A percentile compares a stretch with the other conserved stretches of the same genome.
These are phyloP conservation scores for Mycena venus DNA, from an alignment of 768 basidiomycete species.

Conservation along the genomic window DNA sequence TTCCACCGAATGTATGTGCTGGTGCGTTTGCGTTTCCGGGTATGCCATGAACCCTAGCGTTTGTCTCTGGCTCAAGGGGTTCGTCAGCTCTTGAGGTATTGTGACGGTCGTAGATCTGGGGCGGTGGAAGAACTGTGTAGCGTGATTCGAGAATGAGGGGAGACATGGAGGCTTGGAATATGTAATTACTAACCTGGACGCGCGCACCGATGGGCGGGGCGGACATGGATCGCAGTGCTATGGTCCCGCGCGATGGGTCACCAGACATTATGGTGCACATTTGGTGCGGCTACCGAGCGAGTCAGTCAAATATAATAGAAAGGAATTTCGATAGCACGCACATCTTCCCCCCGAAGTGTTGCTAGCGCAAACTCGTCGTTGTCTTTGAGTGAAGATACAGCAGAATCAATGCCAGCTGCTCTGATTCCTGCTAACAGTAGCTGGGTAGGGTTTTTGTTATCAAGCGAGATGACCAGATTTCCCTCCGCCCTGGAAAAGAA, in stretches of 20 bases:
- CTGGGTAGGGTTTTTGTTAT: constrained; percentile 70
- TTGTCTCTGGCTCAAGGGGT: constrained; percentile 9
- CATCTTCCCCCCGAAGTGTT: constrained; percentile 44
- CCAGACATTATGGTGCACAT: constrained; percentile 76
- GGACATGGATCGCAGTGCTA: constrained; percentile 68
- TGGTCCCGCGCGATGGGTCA: constrained; percentile 76
- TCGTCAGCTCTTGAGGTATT: constrained; percentile 4
- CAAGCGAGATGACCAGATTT: constrained; percentile 75
- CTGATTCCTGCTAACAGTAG: constrained; percentile 69
- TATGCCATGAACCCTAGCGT: constrained; percentile 30
- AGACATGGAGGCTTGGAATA: not conserved
- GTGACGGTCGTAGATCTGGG: constrained; percentile 37
- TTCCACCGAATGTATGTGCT: not conserved
- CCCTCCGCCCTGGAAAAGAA: constrained; percentile 69
- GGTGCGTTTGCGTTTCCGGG: constrained; percentile 33
- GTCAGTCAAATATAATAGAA: not conserved
- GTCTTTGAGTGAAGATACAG: constrained; percentile 59
- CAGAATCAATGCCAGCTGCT: constrained; percentile 46
- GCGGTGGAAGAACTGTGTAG: constrained; percentile 61
- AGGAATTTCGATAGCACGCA: constrained; percentile 28
- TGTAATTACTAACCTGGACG: constrained; percentile 61
- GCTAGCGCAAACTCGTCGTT: constrained; percentile 69
- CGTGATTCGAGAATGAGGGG: not conserved
- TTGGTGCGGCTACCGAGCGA: constrained; percentile 51
- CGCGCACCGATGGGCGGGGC: constrained; percentile 64